phyloP scores from a whole-genome alignment of 257 asterid species.

The Rhazya stricta region DNA sequence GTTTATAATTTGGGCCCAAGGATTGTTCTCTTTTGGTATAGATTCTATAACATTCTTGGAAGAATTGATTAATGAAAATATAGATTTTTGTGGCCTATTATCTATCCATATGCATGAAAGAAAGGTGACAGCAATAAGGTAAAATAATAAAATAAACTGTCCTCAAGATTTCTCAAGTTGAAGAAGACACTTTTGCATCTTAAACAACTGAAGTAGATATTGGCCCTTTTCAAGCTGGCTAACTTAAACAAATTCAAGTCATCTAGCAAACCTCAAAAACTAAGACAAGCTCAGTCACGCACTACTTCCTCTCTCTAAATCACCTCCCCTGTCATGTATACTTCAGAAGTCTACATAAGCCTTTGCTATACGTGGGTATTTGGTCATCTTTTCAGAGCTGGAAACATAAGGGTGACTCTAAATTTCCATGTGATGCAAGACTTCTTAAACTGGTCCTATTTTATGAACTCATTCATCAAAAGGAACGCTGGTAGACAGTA shows the following conservation, averaged over 20 bases:
- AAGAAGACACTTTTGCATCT: neutral
- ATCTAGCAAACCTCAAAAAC: neutral
- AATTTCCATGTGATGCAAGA: neutral
- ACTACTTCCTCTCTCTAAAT: neutral
- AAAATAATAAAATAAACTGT: neutral
- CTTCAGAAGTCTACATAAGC: neutral
- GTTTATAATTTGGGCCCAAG: neutral
- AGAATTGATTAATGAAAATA: neutral
- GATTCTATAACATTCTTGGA: neutral
- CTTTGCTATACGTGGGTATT: neutral
- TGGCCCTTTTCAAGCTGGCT: neutral
- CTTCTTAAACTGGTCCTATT: neutral
- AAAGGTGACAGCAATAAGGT: neutral
- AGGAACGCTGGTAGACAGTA: neutral
- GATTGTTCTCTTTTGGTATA: neutral
- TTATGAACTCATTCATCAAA: neutral
- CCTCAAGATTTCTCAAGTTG: neutral
- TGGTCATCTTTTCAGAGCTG: neutral
- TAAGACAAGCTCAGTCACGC: neutral
- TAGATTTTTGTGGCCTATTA: neutral
- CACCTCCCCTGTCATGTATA: neutral
- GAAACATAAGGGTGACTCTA: neutral
- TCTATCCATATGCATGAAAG: neutral
- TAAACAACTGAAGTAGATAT: neutral
- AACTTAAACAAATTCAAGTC: neutral